Conservation (phyloP, 345 rosid species). For the Diplotaxis tenuifolia region DNA sequence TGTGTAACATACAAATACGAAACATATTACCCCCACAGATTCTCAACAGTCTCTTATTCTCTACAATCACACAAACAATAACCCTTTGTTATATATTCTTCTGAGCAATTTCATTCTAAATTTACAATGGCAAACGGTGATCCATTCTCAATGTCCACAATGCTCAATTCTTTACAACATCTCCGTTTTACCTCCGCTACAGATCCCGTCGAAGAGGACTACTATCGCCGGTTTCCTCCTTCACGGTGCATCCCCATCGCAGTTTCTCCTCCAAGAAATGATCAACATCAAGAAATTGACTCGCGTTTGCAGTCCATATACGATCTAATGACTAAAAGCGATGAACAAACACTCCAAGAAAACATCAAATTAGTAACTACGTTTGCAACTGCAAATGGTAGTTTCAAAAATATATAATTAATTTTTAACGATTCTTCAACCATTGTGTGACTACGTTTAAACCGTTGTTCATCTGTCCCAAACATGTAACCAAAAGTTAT, state of each 20-base stretch:
- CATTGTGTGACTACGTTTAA: too few relatives aligned
- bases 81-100: not conserved
- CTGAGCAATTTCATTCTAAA: not conserved
- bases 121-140: not conserved
- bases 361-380: too few relatives aligned
- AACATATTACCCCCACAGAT: not conserved
- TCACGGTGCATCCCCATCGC: too few relatives aligned
- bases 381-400: too few relatives aligned
- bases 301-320: not conserved
- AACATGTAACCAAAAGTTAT: too few relatives aligned
- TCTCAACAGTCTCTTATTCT: not conserved
- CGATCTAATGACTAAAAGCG: slow-evolving; percentile 1
- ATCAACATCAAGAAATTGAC: not conserved
- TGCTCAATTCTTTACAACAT: too few relatives aligned
- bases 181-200: not conserved
- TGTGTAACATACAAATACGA: too few relatives aligned
- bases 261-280: not conserved
- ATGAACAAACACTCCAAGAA: too few relatives aligned
- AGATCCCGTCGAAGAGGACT: not conserved
- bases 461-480: too few relatives aligned
- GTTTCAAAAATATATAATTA: too few relatives aligned
- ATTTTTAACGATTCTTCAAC: too few relatives aligned
- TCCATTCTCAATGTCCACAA: not conserved
- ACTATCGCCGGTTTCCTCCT: not conserved
- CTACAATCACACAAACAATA: not conserved